Evolutionary conservation across 768 basidiomycete species (phyloP).

Genomic region (Mycena rosella): DNA sequence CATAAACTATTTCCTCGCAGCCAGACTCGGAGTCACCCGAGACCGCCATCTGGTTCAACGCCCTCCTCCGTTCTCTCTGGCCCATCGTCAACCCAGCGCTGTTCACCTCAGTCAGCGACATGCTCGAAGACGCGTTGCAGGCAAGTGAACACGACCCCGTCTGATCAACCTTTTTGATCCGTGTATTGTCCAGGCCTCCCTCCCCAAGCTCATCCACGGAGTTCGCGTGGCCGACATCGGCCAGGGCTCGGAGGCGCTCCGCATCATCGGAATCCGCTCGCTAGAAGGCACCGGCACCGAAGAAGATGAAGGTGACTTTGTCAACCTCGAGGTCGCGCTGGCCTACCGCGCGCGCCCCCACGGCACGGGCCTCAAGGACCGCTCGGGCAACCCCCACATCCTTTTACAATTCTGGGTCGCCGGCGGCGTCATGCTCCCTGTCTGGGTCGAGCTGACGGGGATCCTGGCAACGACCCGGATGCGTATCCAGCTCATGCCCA

Average conservation of each 20-base stretch:
- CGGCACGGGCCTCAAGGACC: slow-evolving; percentile 49
- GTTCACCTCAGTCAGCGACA: slow-evolving; percentile 69
- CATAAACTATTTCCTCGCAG: slow-evolving; percentile 2
- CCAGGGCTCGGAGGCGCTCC: slow-evolving; percentile 75
- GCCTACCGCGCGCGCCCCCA: slow-evolving; percentile 73
- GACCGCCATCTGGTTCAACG: slow-evolving; percentile 72
- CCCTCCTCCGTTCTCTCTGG: slow-evolving; percentile 73
- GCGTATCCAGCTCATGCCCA: slow-evolving; percentile 80
- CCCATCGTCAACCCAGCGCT: slow-evolving; percentile 80
- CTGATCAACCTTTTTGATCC: neutral
- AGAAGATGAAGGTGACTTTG: slow-evolving; percentile 60
- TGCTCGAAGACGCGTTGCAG: slow-evolving; percentile 72
- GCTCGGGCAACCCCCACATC: slow-evolving; percentile 72
- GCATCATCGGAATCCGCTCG: slow-evolving; percentile 76
- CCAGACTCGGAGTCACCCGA: slow-evolving; percentile 46
- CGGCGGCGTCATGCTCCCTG: slow-evolving; percentile 61
- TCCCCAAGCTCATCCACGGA: slow-evolving; percentile 64
- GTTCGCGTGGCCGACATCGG: slow-evolving; percentile 82
- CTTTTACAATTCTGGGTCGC: slow-evolving; percentile 77
- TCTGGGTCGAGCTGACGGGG: slow-evolving; percentile 81
- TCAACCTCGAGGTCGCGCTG: slow-evolving; percentile 80
- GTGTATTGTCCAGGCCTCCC: slow-evolving; percentile 46
- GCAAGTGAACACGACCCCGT: neutral
- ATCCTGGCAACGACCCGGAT: slow-evolving; percentile 73
- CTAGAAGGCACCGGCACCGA: slow-evolving; percentile 47